Conservation (phyloP, 1,284 basidiomycete species). For the Rhodotorula sp. region DNA sequence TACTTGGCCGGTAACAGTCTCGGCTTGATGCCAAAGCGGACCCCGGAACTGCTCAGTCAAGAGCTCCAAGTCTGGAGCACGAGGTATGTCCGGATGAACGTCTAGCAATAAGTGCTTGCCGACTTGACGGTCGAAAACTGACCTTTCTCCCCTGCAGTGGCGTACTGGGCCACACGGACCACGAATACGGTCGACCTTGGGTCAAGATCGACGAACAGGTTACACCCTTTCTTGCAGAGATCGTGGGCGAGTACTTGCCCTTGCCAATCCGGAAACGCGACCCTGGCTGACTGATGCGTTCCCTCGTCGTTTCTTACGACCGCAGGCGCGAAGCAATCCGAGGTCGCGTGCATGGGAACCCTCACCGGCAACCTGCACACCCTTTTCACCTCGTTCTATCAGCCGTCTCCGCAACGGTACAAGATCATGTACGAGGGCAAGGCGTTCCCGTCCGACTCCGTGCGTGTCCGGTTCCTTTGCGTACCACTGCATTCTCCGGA, state of each 20-base stretch:
- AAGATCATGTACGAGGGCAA: conserved; percentile 94
- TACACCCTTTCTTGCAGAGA: conserved; percentile 70
- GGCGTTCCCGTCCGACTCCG: conserved; percentile 95
- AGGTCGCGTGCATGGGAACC: conserved; percentile 92
- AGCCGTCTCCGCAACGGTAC: conserved; percentile 75
- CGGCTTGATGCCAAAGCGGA: conserved; percentile 74
- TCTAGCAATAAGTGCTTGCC: background rate
- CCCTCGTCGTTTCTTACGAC: background rate
- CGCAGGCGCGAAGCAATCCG: conserved; percentile 75
- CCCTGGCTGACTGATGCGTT: background rate
- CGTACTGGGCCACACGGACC: conserved; percentile 87
- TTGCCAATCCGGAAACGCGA: background rate
- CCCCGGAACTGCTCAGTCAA: conserved; percentile 70
- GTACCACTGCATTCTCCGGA: background rate
- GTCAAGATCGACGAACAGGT: conserved; percentile 71
- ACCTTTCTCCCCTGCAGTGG: conserved; percentile 57
- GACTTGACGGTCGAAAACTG: background rate
- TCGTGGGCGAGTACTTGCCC: conserved; percentile 66
- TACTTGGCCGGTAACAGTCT: conserved; percentile 98
- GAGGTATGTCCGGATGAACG: conserved; percentile 56
- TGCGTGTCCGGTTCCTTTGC: conserved; percentile 49
- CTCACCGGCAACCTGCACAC: conserved; percentile 93
- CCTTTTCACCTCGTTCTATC: conserved; percentile 91
- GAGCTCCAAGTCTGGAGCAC: conserved; percentile 86
- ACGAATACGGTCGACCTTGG: conserved; percentile 82